phyloP scores from a whole-genome alignment of 2,329 filamentous ascomycete genomes.

The Madurella fahalii region DNA sequence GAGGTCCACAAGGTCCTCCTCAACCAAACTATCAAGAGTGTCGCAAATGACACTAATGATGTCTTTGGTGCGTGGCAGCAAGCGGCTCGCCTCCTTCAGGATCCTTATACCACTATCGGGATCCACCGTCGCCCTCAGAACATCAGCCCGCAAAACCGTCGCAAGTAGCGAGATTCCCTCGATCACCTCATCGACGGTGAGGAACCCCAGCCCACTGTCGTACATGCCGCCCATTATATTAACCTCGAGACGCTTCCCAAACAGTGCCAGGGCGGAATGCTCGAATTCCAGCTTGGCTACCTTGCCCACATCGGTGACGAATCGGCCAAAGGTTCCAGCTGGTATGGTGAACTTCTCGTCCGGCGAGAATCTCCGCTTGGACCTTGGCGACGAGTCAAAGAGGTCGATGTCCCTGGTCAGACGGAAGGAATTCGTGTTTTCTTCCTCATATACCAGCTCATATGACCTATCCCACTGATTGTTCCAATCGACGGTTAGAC shows the following conservation, averaged over 20 bases:
- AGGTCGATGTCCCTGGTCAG: conserved; percentile 62
- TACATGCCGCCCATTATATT: conserved; percentile 56
- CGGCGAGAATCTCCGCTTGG: conserved; percentile 42
- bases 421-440: conserved; percentile 74
- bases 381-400: conserved; percentile 50
- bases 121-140: conserved; percentile 34
- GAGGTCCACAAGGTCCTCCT: conserved; percentile 53
- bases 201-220: conserved; percentile 47
- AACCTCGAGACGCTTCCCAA: conserved; percentile 71
- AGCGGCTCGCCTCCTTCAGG: conserved; percentile 56
- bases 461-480: conserved; percentile 64
- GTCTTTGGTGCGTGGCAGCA: conserved; percentile 58
- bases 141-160: conserved; percentile 58
- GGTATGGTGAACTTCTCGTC: conserved; percentile 58
- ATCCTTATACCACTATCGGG: conserved; percentile 42
- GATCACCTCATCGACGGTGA: conserved; percentile 59
- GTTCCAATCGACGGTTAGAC: conserved; percentile 75
- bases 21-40: conserved; percentile 69
- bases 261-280: conserved; percentile 75
- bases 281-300: conserved; percentile 72
- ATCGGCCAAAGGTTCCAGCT: conserved; percentile 61
- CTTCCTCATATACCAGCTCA: conserved; percentile 75
- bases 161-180: conserved; percentile 73
- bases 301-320: conserved; percentile 73
- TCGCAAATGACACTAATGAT: conserved; percentile 79